These are phyloP conservation scores for Populus hybrid DNA, from an alignment of 441 rosid genomes.

Conservation along the genomic window DNA sequence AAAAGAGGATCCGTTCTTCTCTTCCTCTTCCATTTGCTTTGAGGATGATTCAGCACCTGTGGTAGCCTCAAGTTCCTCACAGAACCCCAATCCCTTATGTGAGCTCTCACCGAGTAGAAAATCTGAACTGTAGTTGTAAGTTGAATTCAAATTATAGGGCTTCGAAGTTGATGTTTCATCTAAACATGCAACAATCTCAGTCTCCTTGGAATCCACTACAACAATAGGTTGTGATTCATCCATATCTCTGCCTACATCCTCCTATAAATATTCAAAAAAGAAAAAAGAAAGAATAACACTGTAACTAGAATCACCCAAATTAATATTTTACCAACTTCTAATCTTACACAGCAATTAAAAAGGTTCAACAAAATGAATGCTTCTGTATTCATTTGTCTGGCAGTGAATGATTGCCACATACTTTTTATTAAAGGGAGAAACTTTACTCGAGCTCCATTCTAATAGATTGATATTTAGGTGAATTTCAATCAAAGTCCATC, in stretches of 20 bases:
- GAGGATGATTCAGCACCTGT: conserved; percentile 45
- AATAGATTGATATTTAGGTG: neutral
- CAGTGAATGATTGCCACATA: neutral
- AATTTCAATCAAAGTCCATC: neutral
- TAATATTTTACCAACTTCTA: neutral
- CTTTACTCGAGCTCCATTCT: neutral
- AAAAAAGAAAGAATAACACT: neutral
- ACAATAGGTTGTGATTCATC: conserved; percentile 35
- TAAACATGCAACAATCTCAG: conserved; percentile 52
- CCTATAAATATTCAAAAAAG: conserved; percentile 25
- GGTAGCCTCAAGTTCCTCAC: conserved; percentile 46
- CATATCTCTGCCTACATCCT: conserved; percentile 25
- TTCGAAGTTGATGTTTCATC: conserved; percentile 48
- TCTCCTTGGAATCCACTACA: conserved; percentile 47
- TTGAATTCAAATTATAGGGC: conserved; percentile 33
- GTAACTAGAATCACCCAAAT: neutral
- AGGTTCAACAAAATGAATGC: neutral
- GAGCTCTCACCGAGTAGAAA: conserved; percentile 60
- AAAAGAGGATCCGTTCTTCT: conserved; percentile 27
- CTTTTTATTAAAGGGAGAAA: neutral
- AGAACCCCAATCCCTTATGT: conserved; percentile 67
- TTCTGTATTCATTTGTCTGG: neutral
- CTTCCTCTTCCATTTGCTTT: conserved; percentile 43
- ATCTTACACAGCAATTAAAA: neutral
- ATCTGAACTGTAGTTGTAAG: conserved; percentile 56